A percentile compares a stretch with the other conserved stretches of the same genome.
Conservation (phyloP, 1,284 basidiomycete genomes). For the Pseudomicrostroma phylloplanum region DNA sequence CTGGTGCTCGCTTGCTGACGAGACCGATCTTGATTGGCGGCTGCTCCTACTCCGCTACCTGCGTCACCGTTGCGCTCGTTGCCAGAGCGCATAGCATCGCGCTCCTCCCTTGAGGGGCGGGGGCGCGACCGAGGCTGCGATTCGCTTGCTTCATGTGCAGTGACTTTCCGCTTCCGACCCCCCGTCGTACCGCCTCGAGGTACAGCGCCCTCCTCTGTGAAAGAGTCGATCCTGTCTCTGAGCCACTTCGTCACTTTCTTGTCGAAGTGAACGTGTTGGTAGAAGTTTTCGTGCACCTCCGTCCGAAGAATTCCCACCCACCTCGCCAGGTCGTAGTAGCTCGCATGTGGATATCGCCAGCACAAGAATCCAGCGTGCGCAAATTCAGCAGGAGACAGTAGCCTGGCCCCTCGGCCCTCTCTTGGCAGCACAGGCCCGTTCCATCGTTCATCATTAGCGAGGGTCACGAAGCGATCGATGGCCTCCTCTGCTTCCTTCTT, state of each 20-base stretch:
- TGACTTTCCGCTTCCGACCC: too few species aligned
- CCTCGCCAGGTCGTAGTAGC: not conserved
- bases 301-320: not conserved
- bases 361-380: not conserved
- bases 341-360: not conserved
- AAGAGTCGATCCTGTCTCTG: not conserved
- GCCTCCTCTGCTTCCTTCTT: not conserved
- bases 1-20: too few species aligned
- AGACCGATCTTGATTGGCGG: too few species aligned
- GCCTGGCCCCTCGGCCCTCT: not conserved
- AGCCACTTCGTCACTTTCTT: not conserved
- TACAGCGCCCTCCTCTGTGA: not conserved
- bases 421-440: not conserved
- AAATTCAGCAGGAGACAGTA: slow-evolving; percentile 3
- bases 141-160: too few species aligned
- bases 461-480: not conserved
- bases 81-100: too few species aligned
- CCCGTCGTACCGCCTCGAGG: too few species aligned
- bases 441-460: not conserved
- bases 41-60: too few species aligned
- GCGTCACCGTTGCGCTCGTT: too few species aligned
- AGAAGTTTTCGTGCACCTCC: not conserved
- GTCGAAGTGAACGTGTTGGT: slow-evolving; percentile 1
- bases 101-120: too few species aligned
- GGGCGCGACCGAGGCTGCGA: too few species aligned